Evolutionary conservation across 116 monocot species (phyloP).

Genomic region (Iris pallida): DNA sequence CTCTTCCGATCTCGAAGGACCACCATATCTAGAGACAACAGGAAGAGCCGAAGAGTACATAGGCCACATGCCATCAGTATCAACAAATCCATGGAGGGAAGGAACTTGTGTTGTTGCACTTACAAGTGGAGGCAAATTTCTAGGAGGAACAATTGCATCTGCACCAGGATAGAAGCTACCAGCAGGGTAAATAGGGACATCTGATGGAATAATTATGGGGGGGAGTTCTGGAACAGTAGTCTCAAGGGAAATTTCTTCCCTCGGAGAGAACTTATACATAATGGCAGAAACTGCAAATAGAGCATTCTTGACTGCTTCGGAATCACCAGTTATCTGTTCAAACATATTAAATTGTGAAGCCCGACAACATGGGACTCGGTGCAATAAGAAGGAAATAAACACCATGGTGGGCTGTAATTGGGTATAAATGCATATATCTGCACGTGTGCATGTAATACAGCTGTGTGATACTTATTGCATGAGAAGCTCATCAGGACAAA

Average conservation of each 20-base stretch:
- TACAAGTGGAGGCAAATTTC: slow-evolving; percentile 28
- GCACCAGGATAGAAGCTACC: slow-evolving; percentile 37
- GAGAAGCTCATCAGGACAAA: too few species aligned
- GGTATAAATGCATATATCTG: too few species aligned
- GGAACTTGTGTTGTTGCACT: slow-evolving; percentile 28
- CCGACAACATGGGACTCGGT: too few species aligned
- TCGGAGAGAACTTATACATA: slow-evolving; percentile 70
- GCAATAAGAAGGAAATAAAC: too few species aligned
- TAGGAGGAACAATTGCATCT: slow-evolving; percentile 33
- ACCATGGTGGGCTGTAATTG: too few species aligned
- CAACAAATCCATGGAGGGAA: slow-evolving; percentile 36
- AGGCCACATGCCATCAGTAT: slow-evolving; percentile 31
- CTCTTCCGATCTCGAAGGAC: slow-evolving; percentile 41
- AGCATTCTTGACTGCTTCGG: slow-evolving; percentile 58
- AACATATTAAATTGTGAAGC: too few species aligned
- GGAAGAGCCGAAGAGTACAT: slow-evolving; percentile 52
- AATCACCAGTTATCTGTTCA: slow-evolving; percentile 63
- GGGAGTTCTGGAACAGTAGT: slow-evolving; percentile 43
- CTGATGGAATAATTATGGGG: slow-evolving; percentile 66
- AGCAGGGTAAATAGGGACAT: slow-evolving; percentile 52
- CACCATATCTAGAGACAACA: slow-evolving; percentile 37
- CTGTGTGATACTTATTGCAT: too few species aligned
- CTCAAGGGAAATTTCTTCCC: slow-evolving; percentile 68
- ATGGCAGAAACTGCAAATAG: slow-evolving; percentile 54
- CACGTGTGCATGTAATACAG: too few species aligned